Evolutionary conservation across 176 grass and related monocot species (phyloP).

Genomic region (Dactylis glomerata): DNA sequence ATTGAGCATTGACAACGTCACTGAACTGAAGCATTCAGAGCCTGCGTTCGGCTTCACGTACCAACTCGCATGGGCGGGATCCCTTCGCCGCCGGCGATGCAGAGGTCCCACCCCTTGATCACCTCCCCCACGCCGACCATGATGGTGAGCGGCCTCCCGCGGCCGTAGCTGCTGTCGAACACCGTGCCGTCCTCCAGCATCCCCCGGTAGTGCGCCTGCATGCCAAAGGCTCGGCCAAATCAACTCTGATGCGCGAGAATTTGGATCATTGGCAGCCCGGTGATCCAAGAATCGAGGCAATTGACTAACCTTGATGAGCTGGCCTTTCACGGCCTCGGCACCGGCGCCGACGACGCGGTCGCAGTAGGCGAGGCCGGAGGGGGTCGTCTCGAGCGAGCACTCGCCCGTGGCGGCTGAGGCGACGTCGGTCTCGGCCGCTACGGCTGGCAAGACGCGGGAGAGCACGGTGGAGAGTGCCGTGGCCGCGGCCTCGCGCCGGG

Average conservation of each 20-base stretch:
- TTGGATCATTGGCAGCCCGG: background rate
- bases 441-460: constrained; percentile 26
- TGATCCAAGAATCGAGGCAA: background rate
- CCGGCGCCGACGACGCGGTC: constrained; percentile 70
- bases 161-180: constrained; percentile 93
- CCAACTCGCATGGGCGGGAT: constrained; percentile 85
- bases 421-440: background rate
- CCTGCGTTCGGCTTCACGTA: constrained; percentile 11
- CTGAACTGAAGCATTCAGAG: too few species aligned
- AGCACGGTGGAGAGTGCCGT: constrained; percentile 32
- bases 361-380: constrained; percentile 75
- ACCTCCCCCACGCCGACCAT: constrained; percentile 88
- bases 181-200: constrained; percentile 87
- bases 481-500: constrained; percentile 41
- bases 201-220: constrained; percentile 79
- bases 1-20: background rate
- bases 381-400: constrained; percentile 54
- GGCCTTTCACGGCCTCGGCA: constrained; percentile 47
- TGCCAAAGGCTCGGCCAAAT: background rate
- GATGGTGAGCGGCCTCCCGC: constrained; percentile 67
- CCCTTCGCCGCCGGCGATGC: constrained; percentile 74
- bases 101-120: constrained; percentile 98
- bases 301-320: constrained; percentile 66
- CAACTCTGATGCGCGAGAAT: background rate
- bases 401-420: background rate